Evolutionary conservation across 192 early-diverging fungal species (phyloP).

Genomic region (Backusella westeae): DNA sequence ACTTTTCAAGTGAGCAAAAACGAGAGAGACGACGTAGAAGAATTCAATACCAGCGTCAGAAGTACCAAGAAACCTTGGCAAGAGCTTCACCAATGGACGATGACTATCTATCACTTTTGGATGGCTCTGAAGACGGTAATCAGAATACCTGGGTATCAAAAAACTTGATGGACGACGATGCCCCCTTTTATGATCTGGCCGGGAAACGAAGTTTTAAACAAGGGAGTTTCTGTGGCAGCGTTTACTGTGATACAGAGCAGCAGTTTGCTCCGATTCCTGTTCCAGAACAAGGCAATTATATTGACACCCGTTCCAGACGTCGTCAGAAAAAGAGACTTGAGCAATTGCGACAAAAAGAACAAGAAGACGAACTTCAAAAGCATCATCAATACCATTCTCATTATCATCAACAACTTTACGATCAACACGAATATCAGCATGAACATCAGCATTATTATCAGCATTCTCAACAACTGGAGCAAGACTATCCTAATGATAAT

Average conservation of each 20-base stretch:
- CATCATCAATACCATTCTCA: neutral
- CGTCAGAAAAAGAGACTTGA: neutral
- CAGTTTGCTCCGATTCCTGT: neutral
- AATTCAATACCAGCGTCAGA: neutral
- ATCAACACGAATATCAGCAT: neutral
- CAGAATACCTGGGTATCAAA: neutral
- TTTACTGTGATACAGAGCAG: constrained; percentile 2
- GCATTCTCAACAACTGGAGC: neutral
- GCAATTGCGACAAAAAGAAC: neutral
- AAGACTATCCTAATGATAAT: neutral
- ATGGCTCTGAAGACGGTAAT: neutral
- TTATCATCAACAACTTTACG: neutral
- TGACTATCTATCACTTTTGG: neutral
- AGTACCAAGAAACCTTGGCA: constrained; percentile 1
- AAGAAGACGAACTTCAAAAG: neutral
- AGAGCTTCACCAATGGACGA: neutral
- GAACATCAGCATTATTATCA: neutral
- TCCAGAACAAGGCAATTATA: neutral
- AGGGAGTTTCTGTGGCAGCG: constrained; percentile 11
- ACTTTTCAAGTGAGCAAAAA: neutral
- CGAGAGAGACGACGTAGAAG: constrained; percentile 13
- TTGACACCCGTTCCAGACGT: neutral
- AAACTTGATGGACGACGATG: neutral
- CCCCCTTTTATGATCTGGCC: constrained; percentile 4
- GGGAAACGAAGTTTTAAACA: constrained; percentile 5